Base-by-base conservation (phyloP, 345 rosid species). In the Ceriops zippeliana region DNA sequence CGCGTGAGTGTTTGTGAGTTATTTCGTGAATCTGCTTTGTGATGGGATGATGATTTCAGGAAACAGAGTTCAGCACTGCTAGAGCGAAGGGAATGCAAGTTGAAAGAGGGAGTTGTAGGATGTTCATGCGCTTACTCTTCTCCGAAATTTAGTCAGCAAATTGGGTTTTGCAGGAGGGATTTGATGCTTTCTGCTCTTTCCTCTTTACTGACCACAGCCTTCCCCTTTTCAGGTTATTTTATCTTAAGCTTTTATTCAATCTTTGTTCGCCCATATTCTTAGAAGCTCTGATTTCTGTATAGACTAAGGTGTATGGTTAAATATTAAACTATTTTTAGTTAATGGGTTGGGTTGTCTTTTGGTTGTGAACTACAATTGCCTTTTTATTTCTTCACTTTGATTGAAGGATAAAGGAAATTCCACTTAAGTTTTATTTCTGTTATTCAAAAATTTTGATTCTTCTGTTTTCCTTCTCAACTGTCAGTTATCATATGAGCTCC, bases 141-240 rank as follows among this genome's bases (percentile, higher is more conserved):
- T 30, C 8, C 78, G 54, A 84, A 72, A 47, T 71, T 81, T 73
- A 62, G 53, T 76, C 71, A 74, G 19, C 65, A 58, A 37, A 69
- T 57, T 9, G 84, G 83, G 69, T 4, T 90, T 35, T 80, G 74
- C 49, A 87, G 96, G 73, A 85, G 98, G 79, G 89, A 85, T 74
- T 81, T 93, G 76, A 20, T 85, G 69, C 63, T 90, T 16, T 76
- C 89, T 73, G 84, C 88, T 62, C 82, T 93, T 66, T 84, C 90
- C 73, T 84, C 89, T 75, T 83, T 93, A 0, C 21, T 85, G 66
- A 75, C 93, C 54, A 27, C 79, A 67, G 61, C 75, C 76, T 67
- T 85, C 5, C 89, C 88, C 6, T 24, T 75, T 77, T 32, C 87
- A 60, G 89, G 97, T 87, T 67, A 70, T 34, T 62, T 47, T 61